Evolutionary conservation across 2,329 filamentous ascomycete species (phyloP), one percentile per base, ranked within the genome.

Genomic region (Zymoseptoria pseudotritici): DNA sequence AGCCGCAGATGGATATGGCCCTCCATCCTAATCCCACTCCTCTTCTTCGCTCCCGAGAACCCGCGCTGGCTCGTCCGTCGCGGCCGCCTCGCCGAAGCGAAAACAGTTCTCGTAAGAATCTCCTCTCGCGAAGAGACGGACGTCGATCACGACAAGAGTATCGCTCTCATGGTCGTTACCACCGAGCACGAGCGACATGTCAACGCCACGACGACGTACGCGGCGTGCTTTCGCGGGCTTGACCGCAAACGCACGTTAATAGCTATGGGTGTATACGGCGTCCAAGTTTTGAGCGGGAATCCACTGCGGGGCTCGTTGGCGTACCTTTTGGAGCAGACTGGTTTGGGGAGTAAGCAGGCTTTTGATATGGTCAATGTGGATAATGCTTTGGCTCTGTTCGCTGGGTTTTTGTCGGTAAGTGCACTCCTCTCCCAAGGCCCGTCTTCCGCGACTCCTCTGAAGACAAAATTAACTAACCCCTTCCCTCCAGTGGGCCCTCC

Each of bases 1-100:
- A 11, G 9, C 13, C 17, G 69, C 2, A 81, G 83, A 66, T 83
- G 81, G 81, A 75, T 82, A 55, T 77, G 66, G 66, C 73, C 69
- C 57, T 64, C 55, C 26, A 67, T 74, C 36, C 65, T 76, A 7
- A 63, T 71, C 9, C 60, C 71, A 63, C 55, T 63, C 22, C 63
- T 69, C 57, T 62, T 59, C 49, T 63, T 69, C 36, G 66, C 66
- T 17, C 69, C 68, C 0, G 68, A 71, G 55, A 67, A 63, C 26
- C 69, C 68, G 4, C 69, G 68, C 68, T 71, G 65, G 62, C 63
- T 71, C 9, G 65, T 71, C 22, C 69, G 70, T 36, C 60, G 65
- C 26, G 64, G 60, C 24, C 64, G 64, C 11, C 53, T 58, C 17
- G 65, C 66, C 13, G 66, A 71, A 9, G 68, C 69, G 9, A 62